Base-by-base conservation (phyloP, 805 yeast species). In the Novakomyces olei region DNA sequence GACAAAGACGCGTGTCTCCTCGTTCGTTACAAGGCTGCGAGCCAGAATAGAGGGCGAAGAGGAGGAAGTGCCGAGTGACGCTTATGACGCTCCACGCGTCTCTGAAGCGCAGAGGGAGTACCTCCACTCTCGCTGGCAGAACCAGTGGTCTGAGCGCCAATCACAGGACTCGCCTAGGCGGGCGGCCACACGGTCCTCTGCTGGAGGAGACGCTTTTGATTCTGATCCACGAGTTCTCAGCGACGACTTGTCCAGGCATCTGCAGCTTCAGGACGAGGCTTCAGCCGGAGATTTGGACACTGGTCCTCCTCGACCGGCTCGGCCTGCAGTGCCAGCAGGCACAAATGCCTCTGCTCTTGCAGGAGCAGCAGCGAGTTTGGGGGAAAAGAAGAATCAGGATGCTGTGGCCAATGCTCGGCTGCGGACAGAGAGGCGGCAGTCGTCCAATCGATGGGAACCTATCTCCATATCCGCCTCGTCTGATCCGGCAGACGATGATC, bases 11-110 rank as follows among this genome's bases (percentile, higher is more conserved):
- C 72, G 74, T 35, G 67, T 81, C 37, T 72, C 75, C 39, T 65
- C 70, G 10, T 81, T 93, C 92, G 68, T 78, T 31, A 67, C 67
- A 38, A 77, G 71, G 10, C 46, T 78, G 36, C 63, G 72, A 20
- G 69, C 68, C 55, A 65, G 60, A 44, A 39, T 49, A 6, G 63
- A 62, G 9, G 59, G 65, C 27, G 53, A 49, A 19, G n/a, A n/a
- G n/a, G n/a, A n/a, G n/a, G n/a, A n/a, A n/a, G n/a, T n/a, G n/a
- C n/a, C n/a, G n/a, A n/a, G 45, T 40, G 10, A 20, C 15, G 28
- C 29, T 34, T 20, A 23, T 12, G 36, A 35, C n/a, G n/a, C n/a
- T n/a, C n/a, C n/a, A n/a, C n/a, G n/a, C n/a, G n/a, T n/a, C n/a
- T n/a, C n/a, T n/a, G n/a, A n/a, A n/a, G n/a, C n/a, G n/a, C n/a